Evolutionary conservation across 1,284 basidiomycete species (phyloP), one percentile per base, ranked within the genome.

Genomic region (Naganishia sp.): DNA sequence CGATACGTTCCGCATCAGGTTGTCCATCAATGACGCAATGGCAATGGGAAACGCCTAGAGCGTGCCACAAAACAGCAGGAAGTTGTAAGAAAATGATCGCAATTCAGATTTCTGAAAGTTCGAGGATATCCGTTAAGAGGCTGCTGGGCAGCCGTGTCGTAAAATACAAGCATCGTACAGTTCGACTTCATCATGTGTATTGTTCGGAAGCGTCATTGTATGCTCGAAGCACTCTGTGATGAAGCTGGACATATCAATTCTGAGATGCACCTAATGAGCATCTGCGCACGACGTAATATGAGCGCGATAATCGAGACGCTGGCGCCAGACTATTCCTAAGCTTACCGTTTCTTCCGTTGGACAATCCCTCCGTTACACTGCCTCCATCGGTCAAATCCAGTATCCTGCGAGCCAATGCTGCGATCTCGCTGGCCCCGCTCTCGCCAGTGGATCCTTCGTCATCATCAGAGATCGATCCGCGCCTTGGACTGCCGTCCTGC

Each of bases 351-450:
- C 60, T 49, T 13, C 65, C 55, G 45, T 66, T 61, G 23, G 67
- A 60, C 45, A 61, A 44, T 6, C 56, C 68, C 67, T 60, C 71
- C 78, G 31, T 76, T 73, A 46, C 77, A 75, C 28, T 86, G 86
- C 55, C 86, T 84, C 44, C 85, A 50, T 93, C 91, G 11, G 90
- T 87, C 71, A 93, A 86, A 71, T 93, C 91, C 66, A 94, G 79
- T 68, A 95, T 95, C 72, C 91, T 86, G 64, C 88, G 83, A 18
- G 90, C 88, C 57, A 96, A 84, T 52, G 88, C 82, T 70, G 91
- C 88, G 71, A 97, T 96, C 81, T 96, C 81, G 16, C 80, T 80
- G 64, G 81, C 81, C 16, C 80, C 80, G 64, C 79, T 80, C 42
- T 77, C 77, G 53, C 75, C 77, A 49, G 70, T 72, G 56, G 74